Percentiles rank a stretch among this genome's conserved stretches.
These are phyloP conservation scores for Scheffersomyces segobiensis DNA, from an alignment of 1,139 yeast genomes.

Conservation along the genomic window DNA sequence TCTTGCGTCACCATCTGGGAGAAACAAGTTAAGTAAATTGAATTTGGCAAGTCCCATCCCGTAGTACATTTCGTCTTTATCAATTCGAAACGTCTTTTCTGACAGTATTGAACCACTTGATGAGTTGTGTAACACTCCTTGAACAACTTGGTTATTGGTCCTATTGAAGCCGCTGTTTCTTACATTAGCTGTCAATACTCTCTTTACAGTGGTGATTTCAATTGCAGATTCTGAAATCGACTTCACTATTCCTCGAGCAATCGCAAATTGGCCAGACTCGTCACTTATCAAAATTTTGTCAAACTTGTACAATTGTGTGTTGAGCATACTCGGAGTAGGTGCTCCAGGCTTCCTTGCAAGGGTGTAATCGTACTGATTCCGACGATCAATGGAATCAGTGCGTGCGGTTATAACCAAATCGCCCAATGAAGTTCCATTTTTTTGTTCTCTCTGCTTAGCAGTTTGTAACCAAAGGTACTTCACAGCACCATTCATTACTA, in stretches of 20 bases:
- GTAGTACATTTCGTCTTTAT: conserved; percentile 74
- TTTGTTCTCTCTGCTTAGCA: conserved; percentile 58
- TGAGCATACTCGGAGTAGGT: conserved; percentile 12
- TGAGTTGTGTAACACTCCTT: conserved; percentile 40
- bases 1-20: conserved; percentile 51
- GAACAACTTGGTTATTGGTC: conserved; percentile 47
- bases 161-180: conserved; percentile 43
- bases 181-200: conserved; percentile 48
- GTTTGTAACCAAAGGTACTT: conserved; percentile 71
- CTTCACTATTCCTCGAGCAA: conserved; percentile 62
- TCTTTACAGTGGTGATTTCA: conserved; percentile 49
- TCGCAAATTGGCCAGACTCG: conserved; percentile 73
- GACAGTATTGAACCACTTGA: conserved; percentile 4
- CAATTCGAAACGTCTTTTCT: conserved; percentile 57
- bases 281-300: conserved; percentile 76
- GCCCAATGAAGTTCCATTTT: conserved; percentile 61
- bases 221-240: conserved; percentile 38
- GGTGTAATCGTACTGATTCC: conserved; percentile 43
- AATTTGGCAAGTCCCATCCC: conserved; percentile 78
- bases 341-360: conserved; percentile 33
- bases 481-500: conserved; percentile 50
- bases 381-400: conserved; percentile 20
- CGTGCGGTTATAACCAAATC: conserved; percentile 39
- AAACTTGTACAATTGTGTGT: conserved; percentile 45
- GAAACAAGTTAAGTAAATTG: conserved; percentile 69